A percentile compares a stretch with the other conserved stretches of the same genome.
Evolutionary conservation across 169 alveolate species (phyloP).

Genomic region (Plasmodium yoelii): DNA sequence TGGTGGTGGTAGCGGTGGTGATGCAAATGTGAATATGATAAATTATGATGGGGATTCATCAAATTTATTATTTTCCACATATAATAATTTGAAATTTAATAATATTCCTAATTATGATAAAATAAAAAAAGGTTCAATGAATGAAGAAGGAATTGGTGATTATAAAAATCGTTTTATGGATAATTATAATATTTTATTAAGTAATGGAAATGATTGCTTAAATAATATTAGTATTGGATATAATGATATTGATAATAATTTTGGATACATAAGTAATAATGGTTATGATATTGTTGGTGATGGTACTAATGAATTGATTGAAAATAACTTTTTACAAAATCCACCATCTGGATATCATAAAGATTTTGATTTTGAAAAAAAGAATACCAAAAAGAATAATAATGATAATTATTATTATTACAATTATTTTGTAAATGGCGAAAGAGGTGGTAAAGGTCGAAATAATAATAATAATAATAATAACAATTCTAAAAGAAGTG

Average conservation of each 20-base stretch:
- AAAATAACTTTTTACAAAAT: neutral
- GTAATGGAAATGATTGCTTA: constrained; percentile 10
- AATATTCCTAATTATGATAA: constrained; percentile 49
- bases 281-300: neutral
- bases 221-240: neutral
- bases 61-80: constrained; percentile 1
- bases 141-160: constrained; percentile 22
- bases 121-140: constrained; percentile 9
- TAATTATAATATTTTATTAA: neutral
- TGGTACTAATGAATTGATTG: neutral
- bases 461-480: constrained; percentile 39
- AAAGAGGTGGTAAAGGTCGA: constrained; percentile 24
- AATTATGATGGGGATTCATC: neutral
- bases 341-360: neutral
- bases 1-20: constrained; percentile 3
- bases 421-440: constrained; percentile 34
- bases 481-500: constrained; percentile 60
- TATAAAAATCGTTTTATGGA: neutral
- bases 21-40: neutral
- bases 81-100: constrained; percentile 34
- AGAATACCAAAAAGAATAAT: constrained; percentile 15
- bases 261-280: neutral
- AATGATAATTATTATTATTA: constrained; percentile 36
- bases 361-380: constrained; percentile 41
- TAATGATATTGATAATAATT: neutral